Evolutionary conservation across 192 early-diverging fungal species (phyloP), one percentile per base, ranked within the genome.

Genomic region (Diversispora eburnea): DNA sequence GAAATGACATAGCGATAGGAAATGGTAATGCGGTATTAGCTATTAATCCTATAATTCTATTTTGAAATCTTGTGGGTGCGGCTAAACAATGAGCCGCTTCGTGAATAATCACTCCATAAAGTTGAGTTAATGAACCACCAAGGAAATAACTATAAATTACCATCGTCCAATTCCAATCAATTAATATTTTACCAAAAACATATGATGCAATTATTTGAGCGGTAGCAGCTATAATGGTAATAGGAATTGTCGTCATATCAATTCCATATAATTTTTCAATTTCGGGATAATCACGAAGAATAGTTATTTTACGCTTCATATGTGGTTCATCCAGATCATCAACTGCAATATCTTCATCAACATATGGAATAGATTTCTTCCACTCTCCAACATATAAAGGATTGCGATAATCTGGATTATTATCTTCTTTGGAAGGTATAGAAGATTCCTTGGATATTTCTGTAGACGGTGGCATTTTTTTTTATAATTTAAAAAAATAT

Each of bases 241-340:
- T 84, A 73, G 89, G 89, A 72, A 91, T 84, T 2, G 96, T 97
- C 68, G 83, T 82, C 51, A 90, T 87, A 74, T 94, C 93, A 57
- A 89, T 86, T 60, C 95, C 93, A 59, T 93, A 95, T 46, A 98
- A 87, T 58, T 89, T 81, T 72, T 89, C 87, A 56, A 98, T 92
- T 74, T 96, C 92, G 15, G 96, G 96, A 75, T 98, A 88, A 74
- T 89, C 86, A 62, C 87, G 83, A 49, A 98, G 84, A 76, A 98
- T 98, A 74, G 90, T 89, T 51, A 90, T 80, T 83, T 93, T 92
- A 73, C 96, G 90, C 81, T 93, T 93, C 80, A 89, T 84, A 80
- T 98, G 96, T 43, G 96, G 96, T 82, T 98, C 96, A 81, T 98
- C 96, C 81, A 91, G 83, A 81, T 93, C 87, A 81, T 95, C 93